Base-by-base conservation (phyloP, 2,329 filamentous ascomycete genomes). In the Gaeumannomyces tritici region DNA sequence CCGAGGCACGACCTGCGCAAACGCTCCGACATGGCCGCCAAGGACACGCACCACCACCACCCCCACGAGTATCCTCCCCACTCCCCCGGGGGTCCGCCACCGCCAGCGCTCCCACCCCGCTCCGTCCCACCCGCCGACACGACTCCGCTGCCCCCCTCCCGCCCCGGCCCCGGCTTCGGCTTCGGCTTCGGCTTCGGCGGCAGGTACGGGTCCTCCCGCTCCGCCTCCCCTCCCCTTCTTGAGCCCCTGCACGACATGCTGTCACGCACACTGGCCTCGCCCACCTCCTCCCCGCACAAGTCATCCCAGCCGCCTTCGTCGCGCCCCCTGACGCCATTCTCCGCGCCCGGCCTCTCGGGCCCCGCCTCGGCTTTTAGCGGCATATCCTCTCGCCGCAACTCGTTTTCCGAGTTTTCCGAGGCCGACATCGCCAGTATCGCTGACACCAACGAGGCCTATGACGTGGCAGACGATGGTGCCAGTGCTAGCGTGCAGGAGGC, bases 341-440 rank as follows among this genome's bases (percentile, higher is more conserved):
- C 18, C 42, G 42, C 76, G 55, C 72, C 76, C 61, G 75, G 72
- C 24, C 75, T 75, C 12, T 74, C 76, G 12, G 74, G 71, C 31
- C 70, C 74, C 21, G 71, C 70, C 4, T 68, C 67, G 18, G 77
- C 79, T 2, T 69, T 80, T 56, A 83, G 82, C 66, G 78, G 75
- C 61, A 73, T 77, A 5, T 80, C 77, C 12, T 84, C 82, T n/a
- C 76, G 77, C 57, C 75, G 76, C 62, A 77, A 79, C 66, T 83
- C 81, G 3, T 73, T 83, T 5, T 56, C 60, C n/a, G 73, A 73
- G 5, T 77, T 75, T 21, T 83, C 81, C 11, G 73, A 78, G 4
- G 76, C 76, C 51, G 75, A 78, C 62, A 69, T 71, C 13, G 66
- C 29, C 29, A 35, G 35, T 54, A 18, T 63, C n/a, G 57, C 42